Percentiles rank a stretch among this genome's conserved stretches.
These are phyloP conservation scores for Austroboletus sp. DNA, from an alignment of 1,284 basidiomycete species.

Conservation along the genomic window DNA sequence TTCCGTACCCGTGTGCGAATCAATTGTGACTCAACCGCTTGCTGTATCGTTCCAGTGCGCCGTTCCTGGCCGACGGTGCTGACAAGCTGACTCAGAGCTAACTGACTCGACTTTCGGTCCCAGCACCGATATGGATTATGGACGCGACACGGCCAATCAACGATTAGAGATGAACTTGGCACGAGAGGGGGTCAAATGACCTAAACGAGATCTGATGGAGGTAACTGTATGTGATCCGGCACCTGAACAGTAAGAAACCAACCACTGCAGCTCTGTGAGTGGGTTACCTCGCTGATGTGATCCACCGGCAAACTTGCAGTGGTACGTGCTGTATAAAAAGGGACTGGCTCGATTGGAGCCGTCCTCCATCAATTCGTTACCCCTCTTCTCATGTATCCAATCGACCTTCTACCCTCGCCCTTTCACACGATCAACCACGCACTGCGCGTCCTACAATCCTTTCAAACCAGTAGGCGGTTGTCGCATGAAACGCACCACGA, in stretches of 20 bases:
- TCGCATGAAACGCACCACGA: conserved; percentile 25
- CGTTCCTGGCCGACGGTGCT: conserved; percentile 22
- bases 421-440: conserved; percentile 31
- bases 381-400: conserved; percentile 23
- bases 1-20: conserved; percentile 9
- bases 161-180: conserved; percentile 18
- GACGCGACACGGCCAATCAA: conserved; percentile 19
- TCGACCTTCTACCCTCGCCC: conserved; percentile 37
- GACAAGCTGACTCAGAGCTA: conserved; percentile 9
- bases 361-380: conserved; percentile 6
- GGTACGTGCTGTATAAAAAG: conserved; percentile 33
- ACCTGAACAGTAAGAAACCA: conserved; percentile 24
- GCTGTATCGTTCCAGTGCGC: conserved; percentile 12
- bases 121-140: conserved; percentile 14
- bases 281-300: conserved; percentile 34
- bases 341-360: neutral
- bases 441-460: conserved; percentile 26
- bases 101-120: conserved; percentile 10
- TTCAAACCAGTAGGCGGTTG: conserved; percentile 20
- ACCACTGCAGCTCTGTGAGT: conserved; percentile 32
- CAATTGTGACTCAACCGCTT: conserved; percentile 19
- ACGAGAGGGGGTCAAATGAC: conserved; percentile 16
- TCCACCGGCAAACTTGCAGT: conserved; percentile 29
- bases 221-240: conserved; percentile 27
- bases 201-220: conserved; percentile 21